Evolutionary conservation across 768 basidiomycete species (phyloP), one percentile per base, ranked within the genome.

Genomic region (Agrocybe chaxingu): DNA sequence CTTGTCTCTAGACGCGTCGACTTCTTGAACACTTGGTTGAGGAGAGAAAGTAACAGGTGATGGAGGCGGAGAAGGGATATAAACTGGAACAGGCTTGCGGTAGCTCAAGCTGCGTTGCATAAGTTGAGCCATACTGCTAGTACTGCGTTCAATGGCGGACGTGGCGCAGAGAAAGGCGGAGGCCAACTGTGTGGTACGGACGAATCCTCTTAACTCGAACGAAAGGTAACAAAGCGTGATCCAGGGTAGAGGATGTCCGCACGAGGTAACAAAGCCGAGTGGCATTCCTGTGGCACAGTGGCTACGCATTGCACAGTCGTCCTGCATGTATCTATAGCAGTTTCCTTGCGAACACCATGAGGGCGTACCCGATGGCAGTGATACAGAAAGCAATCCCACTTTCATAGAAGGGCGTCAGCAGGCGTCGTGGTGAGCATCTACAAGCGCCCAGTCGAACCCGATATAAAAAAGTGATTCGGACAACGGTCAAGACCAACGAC

Each of bases 1-100:
- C 44, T 44, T 41, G 35, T 34, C 16, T 48, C 56, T 29, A 31
- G 58, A 55, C 29, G 57, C 51, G 13, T 57, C 55, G 12, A 47
- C 45, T 13, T 54, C 53, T 8, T 48, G 40, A 24, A 48, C 34
- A 39, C 44, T 37, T 19, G 38, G 56, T 10, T 42, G 48, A 29
- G 54, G 47, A 13, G 50, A 52, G 30, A 53, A 33, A 12, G 37
- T 42, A 3, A 47, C 63, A 10, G 75, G 75, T 4, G 74, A 74
- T 1, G 76, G 66, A 42, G 82, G 79, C 4, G 85, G 81, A 9
- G 85, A 84, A 32, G 85, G 85, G 39, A 85, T 72, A 66, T 80
- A 87, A 46, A 68, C 66, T 3, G 87, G 87, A 36, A 79, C 85
- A 31, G 87, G 87, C 63, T 89, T 89, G 47, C 86, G 75, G 64